Base-by-base conservation (phyloP, 1,139 yeast genomes). In the Debaryomycetaceae sp. region DNA sequence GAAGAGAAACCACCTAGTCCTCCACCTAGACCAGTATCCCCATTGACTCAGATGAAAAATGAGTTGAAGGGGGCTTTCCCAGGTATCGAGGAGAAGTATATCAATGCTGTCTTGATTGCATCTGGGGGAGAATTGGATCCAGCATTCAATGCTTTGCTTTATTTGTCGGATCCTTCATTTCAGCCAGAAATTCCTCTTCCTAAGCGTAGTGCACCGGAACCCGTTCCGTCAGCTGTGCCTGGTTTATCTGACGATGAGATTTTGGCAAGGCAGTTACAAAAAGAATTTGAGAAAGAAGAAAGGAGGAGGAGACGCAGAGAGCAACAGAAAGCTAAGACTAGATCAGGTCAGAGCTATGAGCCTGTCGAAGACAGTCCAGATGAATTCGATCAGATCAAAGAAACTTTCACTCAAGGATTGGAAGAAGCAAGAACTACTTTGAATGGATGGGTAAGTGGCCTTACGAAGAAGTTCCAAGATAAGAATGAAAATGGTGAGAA, bases 101-200 rank as follows among this genome's bases (percentile, higher is more conserved):
- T 89, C 51, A 80, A 84, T 41, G 91, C 96, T 24, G 85, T 88
- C 1, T 72, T 90, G 46, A 87, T 93, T 58, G 98, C 98, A 2
- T 82, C 96, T 14, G 81, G 77, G 42, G 96, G 96, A 24, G 74
- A 79, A 40, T 65, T 88, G 33, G 97, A 89, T 55, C 83, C 88
- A 0, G 96, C 97, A 0, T 91, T 91, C 70, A 86, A 85, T 63
- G 97, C 97, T 0, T 69, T 91, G 57, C 71, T 93, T 50, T 88
- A 80, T 53, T 69, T 87, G 49, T 83, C 89, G 11, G 97, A 91
- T 66, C 96, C 96, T 6, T 66, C 75, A 7, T 82, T 79, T 58
- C 76, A 76, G 55, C 84, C 89, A 11, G 85, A 83, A 45, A 78
- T 82, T 43, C 77, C 84, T 11, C 62, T 67, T 8, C 62, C 65